Evolutionary conservation across 1,284 basidiomycete genomes (phyloP), one percentile per base, ranked within the genome.

Genomic region (Apiotrichum sp.): DNA sequence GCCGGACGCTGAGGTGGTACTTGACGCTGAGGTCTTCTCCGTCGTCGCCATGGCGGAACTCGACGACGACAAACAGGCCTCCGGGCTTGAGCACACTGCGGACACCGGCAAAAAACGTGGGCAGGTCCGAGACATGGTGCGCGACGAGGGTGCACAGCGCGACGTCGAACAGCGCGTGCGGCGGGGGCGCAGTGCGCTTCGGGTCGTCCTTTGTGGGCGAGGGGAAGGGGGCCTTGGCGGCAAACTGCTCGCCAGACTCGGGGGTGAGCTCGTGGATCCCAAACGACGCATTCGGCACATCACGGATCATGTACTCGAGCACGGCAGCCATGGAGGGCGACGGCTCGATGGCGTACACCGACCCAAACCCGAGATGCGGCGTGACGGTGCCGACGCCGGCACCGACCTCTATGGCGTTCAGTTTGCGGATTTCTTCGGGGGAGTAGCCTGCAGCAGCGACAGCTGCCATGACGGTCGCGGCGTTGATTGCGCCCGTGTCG

Each of bases 351-450:
- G 65, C 54, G 60, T 71, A 68, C 31, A 73, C 59, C 13, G 57
- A 52, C 22, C 53, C 40, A 55, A 72, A 73, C 10, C 52, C 35
- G 38, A 65, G 58, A 52, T 68, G 62, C 2, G 53, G 40, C 4
- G 70, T 72, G 2, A 73, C 71, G 8, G 66, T 55, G 49, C 70
- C 70, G 6, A 64, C 62, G 22, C 71, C 71, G 47, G 62, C 63
- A 9, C 71, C 71, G 29, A 73, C 62, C 50, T 73, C 71, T 42
- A 71, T 59, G 5, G 69, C 54, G 52, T 67, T 41, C 33, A 69
- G 50, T 6, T 16, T 16, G 35, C 31, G n/a, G 43, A 52, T 50
- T 14, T 38, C 4, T 1, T 48, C 31, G 3, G 60, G 34, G 8
- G 53, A 33, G 32, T 63, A 16, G 2, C 64, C 65, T 1, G 64